These are phyloP conservation scores for Diaporthe ampelina DNA, from an alignment of 2,329 filamentous ascomycete genomes.

Conservation along the genomic window DNA sequence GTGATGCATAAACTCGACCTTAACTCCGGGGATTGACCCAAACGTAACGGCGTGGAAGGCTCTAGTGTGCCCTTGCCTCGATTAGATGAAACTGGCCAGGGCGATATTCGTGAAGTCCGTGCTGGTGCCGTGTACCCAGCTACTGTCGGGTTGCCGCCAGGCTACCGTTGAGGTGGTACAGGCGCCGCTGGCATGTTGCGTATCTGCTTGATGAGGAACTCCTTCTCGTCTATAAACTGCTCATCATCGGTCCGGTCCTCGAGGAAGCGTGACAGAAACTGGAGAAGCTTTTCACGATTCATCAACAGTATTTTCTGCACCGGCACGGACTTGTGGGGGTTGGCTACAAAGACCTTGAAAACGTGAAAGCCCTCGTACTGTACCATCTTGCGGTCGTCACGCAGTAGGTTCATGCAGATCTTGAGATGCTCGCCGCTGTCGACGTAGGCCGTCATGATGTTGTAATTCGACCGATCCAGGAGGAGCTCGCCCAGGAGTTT, in stretches of 20 bases:
- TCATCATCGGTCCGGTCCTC: constrained; percentile 97
- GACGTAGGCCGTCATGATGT: constrained; percentile 97
- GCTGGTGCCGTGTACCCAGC: constrained; percentile 37
- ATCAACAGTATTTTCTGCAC: constrained; percentile 97
- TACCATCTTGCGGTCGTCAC: constrained; percentile 98
- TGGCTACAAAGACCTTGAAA: constrained; percentile 99
- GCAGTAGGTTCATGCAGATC: constrained; percentile 96
- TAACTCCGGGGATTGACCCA: constrained; percentile 33
- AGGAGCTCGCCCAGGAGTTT: constrained; percentile 96
- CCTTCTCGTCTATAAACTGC: constrained; percentile 98
- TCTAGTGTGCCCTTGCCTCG: constrained; percentile 3
- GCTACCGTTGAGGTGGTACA: constrained; percentile 63
- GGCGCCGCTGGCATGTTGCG: constrained; percentile 74
- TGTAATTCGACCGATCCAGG: constrained; percentile 95
- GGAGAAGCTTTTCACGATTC: constrained; percentile 91
- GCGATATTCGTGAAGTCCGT: not conserved
- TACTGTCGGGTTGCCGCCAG: constrained; percentile 35
- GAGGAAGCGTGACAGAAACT: constrained; percentile 90
- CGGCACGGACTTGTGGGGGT: constrained; percentile 96
- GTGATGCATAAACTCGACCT: constrained; percentile 13
- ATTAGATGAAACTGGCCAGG: constrained; percentile 16
- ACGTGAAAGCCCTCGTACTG: constrained; percentile 99
- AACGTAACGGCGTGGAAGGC: constrained; percentile 13
- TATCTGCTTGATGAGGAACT: constrained; percentile 97
- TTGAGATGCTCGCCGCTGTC: constrained; percentile 96